Conservation (phyloP, 768 basidiomycete genomes). For the Lactarius quietus region DNA sequence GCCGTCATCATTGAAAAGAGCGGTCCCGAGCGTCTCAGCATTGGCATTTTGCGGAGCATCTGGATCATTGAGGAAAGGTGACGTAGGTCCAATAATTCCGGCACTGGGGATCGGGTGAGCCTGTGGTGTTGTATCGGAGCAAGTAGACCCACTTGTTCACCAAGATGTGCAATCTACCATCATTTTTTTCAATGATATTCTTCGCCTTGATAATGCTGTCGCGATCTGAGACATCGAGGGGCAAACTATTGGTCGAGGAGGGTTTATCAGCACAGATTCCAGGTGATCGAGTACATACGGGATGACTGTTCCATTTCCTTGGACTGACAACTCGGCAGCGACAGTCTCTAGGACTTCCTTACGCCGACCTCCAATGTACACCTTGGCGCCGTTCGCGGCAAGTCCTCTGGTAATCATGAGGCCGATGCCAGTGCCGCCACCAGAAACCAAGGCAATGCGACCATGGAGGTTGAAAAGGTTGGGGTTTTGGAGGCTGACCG, state of each 20-base stretch:
- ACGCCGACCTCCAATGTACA: conserved; percentile 75
- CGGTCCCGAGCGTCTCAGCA: conserved; percentile 61
- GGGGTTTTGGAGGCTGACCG: conserved; percentile 5
- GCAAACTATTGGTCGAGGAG: conserved; percentile 39
- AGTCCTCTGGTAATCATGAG: conserved; percentile 69
- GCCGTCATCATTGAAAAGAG: conserved; percentile 65
- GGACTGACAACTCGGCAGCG: conserved; percentile 41
- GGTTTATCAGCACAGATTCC: neutral
- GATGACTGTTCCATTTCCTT: conserved; percentile 46
- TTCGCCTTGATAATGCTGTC: conserved; percentile 59
- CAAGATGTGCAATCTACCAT: conserved; percentile 72
- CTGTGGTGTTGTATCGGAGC: neutral
- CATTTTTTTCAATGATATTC: conserved; percentile 49
- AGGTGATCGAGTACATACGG: conserved; percentile 43
- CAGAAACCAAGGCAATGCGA: conserved; percentile 29
- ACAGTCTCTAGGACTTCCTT: conserved; percentile 58
- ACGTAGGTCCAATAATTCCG: conserved; percentile 65
- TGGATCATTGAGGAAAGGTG: conserved; percentile 54
- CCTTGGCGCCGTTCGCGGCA: conserved; percentile 73
- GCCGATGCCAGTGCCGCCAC: conserved; percentile 39
- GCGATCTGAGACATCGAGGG: conserved; percentile 71
- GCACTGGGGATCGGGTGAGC: conserved; percentile 45
- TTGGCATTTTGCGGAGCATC: conserved; percentile 56
- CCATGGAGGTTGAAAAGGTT: conserved; percentile 22
- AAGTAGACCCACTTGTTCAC: conserved; percentile 68